Base-by-base conservation (phyloP, 2,329 filamentous ascomycete species). In the Mollisiaceae sp. region DNA sequence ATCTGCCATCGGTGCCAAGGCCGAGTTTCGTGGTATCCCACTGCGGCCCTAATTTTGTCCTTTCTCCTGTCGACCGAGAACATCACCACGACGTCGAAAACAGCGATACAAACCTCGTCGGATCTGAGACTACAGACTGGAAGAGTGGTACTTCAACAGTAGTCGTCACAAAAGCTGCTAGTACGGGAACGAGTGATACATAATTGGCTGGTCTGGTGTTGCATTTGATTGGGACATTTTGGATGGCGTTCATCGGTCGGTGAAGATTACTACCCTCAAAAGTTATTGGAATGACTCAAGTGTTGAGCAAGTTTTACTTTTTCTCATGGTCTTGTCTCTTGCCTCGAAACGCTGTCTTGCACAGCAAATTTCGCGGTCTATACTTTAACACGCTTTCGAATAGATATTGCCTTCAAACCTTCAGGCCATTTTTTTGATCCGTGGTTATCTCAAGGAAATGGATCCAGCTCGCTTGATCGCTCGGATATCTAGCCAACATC, bases 21-120 rank as follows among this genome's bases (percentile, higher is more conserved):
- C 65, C 61, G 12, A 66, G 60, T 38, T 57, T 62, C 22, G 50
- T 62, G 50, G 12, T 32, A 14, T 32, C 50, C 12, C 32, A 14
- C 14, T 35, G 50, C 50, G 50, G 50, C 11, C 50, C 50, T 18
- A 54, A 8, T 4, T 54, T 54, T 32, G 24, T n/a, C 15, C 47
- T 52, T 9, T 27, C 50, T n/a, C 50, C 50, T 14, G 27, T 35
- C 24, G 14, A 8, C 14, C 24, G 11, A 54, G 50, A 27, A 6
- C 5, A 32, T 4, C 15, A 54, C 18, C 50, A n/a, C 6, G 50
- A 54, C 14, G 18, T 54, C 22, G 50, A 54, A 54, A 18, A 9
- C 11, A 54, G 50, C 22, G 27, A 54, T 54, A 15, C 12, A 24
- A 54, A 54, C 32, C 50, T 54, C 6, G 50, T 54, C 3, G 50